A percentile compares a stretch with the other conserved stretches of the same genome.
Evolutionary conservation across 2,329 filamentous ascomycete species (phyloP).

Genomic region (Ophiostoma quercus): DNA sequence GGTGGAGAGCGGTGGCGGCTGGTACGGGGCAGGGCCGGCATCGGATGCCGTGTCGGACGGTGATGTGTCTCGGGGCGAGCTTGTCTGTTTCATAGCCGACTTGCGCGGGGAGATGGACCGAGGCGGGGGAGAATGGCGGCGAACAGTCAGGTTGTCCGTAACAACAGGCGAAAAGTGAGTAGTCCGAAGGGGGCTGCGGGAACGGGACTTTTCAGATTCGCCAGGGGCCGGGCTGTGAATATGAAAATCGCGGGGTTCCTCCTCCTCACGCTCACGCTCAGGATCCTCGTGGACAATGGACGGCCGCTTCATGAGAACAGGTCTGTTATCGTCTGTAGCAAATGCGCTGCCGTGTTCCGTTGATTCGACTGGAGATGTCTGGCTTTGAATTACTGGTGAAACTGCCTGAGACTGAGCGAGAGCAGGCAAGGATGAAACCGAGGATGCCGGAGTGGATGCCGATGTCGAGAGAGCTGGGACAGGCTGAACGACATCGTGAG

Average conservation of each 20-base stretch:
- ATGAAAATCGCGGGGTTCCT: slow-evolving; percentile 27
- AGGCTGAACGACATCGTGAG: slow-evolving; percentile 12
- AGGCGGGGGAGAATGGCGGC: slow-evolving; percentile 59
- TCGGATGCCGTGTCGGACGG: slow-evolving; percentile 48
- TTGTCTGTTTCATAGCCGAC: slow-evolving; percentile 66
- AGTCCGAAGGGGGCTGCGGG: slow-evolving; percentile 60
- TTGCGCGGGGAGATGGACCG: slow-evolving; percentile 72
- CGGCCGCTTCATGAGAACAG: slow-evolving; percentile 25
- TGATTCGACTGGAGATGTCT: background rate
- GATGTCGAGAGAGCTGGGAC: slow-evolving; percentile 22
- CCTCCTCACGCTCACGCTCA: slow-evolving; percentile 31
- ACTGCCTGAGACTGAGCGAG: slow-evolving; percentile 12
- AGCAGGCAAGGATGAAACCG: slow-evolving; percentile 19
- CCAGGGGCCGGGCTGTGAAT: background rate
- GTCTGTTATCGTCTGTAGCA: slow-evolving; percentile 11
- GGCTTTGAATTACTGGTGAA: background rate
- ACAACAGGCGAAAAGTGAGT: slow-evolving; percentile 59
- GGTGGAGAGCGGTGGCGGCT: slow-evolving; percentile 12
- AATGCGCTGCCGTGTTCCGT: background rate
- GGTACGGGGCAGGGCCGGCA: slow-evolving; percentile 25
- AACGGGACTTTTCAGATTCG: slow-evolving; percentile 38
- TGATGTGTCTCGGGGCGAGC: slow-evolving; percentile 49
- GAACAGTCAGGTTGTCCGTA: slow-evolving; percentile 49
- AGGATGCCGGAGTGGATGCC: slow-evolving; percentile 21
- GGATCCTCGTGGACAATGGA: slow-evolving; percentile 43